Conservation (phyloP, 2,329 filamentous ascomycete species). For the Fusarium mangiferae region DNA sequence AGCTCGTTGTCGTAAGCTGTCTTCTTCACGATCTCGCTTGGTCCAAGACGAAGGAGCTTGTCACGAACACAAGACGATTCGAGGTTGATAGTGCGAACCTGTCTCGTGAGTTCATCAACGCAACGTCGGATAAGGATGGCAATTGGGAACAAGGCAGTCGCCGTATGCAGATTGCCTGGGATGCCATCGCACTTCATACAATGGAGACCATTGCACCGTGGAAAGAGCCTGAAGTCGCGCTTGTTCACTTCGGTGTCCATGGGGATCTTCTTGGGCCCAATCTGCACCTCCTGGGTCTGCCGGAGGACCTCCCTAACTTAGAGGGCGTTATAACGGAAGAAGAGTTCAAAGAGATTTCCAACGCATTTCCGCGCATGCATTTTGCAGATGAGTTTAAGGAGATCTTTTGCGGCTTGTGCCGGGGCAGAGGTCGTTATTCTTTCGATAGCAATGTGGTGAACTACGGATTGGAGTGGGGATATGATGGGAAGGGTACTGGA, state of each 20-base stretch:
- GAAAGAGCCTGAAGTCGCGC: not conserved
- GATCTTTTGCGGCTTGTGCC: not conserved
- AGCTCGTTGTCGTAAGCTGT: not conserved
- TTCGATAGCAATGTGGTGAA: not conserved
- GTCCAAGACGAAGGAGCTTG: not conserved
- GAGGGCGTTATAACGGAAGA: not conserved
- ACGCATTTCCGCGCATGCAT: not conserved
- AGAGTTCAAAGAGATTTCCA: not conserved
- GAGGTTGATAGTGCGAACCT: not conserved
- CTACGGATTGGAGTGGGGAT: not conserved
- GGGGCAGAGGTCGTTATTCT: not conserved
- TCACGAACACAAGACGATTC: not conserved
- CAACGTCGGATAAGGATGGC: rapidly evolving
- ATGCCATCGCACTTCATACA: not conserved
- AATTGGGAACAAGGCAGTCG: not conserved
- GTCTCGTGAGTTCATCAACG: not conserved
- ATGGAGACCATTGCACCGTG: not conserved
- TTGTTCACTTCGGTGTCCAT: not conserved
- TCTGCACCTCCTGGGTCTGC: not conserved
- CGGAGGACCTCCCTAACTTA: rapidly evolving
- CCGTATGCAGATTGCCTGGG: not conserved
- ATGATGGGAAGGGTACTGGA: not conserved
- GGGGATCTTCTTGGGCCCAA: not conserved
- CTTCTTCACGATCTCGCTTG: not conserved
- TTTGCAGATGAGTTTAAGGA: not conserved